phyloP scores from a whole-genome alignment of 75 land plant genomes.

The Selaginella tamariscina region DNA sequence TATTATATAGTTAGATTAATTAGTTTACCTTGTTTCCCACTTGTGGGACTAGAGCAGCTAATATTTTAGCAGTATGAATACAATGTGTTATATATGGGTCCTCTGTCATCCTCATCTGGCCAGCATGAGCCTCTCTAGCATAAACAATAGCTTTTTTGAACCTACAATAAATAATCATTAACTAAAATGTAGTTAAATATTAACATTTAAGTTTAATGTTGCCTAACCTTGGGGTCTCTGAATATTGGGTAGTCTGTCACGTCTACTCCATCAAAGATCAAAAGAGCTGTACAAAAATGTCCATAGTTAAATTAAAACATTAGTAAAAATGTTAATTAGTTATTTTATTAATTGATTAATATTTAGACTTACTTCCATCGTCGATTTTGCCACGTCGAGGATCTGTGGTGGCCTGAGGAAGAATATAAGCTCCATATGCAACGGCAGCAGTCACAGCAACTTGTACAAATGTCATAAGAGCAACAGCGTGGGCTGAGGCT shows the following conservation, averaged over 20 bases:
- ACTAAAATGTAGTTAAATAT: not conserved
- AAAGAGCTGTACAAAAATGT: conserved; percentile 11
- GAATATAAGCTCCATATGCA: conserved; percentile 9
- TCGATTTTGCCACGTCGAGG: not conserved
- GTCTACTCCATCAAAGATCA: conserved; percentile 77
- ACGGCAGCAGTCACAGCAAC: conserved; percentile 24
- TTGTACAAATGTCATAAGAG: conserved; percentile 18
- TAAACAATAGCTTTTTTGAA: conserved; percentile 73
- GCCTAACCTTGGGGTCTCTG: conserved; percentile 49
- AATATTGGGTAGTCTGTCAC: conserved; percentile 78
- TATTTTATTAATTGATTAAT: not conserved
- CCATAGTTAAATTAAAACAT: not conserved
- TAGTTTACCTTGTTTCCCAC: conserved; percentile 57
- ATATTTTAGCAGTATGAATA: conserved; percentile 80
- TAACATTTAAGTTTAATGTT: not conserved
- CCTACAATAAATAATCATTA: conserved; percentile 36
- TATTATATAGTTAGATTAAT: too few relatives aligned
- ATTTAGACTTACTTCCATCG: not conserved
- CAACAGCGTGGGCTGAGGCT: conserved; percentile 3
- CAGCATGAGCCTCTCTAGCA: conserved; percentile 83
- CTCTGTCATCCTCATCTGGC: conserved; percentile 78
- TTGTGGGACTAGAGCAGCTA: conserved; percentile 75
- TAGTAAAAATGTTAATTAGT: not conserved
- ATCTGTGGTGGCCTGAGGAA: not conserved
- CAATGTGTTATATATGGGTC: conserved; percentile 90